These are phyloP conservation scores for Cichorium intybus DNA, from an alignment of 140 eudicot genomes.

Conservation along the genomic window DNA sequence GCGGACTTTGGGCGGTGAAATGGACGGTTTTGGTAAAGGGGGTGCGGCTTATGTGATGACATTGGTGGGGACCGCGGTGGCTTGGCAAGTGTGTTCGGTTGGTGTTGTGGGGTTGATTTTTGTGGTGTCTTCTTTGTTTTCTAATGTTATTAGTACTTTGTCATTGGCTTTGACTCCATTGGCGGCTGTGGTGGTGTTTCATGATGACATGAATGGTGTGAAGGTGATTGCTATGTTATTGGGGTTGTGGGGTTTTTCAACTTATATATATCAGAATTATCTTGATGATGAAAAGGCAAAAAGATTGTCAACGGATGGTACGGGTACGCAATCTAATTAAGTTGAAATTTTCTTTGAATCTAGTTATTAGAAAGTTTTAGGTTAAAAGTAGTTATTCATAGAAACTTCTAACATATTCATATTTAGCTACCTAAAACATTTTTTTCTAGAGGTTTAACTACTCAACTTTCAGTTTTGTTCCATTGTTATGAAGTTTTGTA, in stretches of 20 bases:
- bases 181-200: conserved; percentile 62
- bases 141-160: conserved; percentile 76
- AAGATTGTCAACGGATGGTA: conserved; percentile 23
- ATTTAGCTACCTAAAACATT: too few species aligned
- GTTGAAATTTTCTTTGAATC: conserved; percentile 7
- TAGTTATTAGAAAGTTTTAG: not conserved
- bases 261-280: conserved; percentile 81
- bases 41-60: conserved; percentile 67
- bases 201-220: conserved; percentile 68
- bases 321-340: conserved; percentile 30
- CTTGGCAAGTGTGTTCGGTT: conserved; percentile 91
- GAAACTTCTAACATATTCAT: too few species aligned
- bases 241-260: conserved; percentile 78
- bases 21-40: conserved; percentile 57
- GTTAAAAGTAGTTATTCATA: not conserved
- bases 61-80: conserved; percentile 69
- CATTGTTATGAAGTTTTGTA: not conserved
- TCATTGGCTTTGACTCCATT: conserved; percentile 80
- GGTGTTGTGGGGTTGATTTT: conserved; percentile 83
- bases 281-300: conserved; percentile 52
- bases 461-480: not conserved
- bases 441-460: not conserved
- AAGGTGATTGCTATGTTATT: conserved; percentile 68
- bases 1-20: conserved; percentile 54
- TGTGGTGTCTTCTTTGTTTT: conserved; percentile 72